Percentiles rank a stretch among this genome's conserved stretches.
These are phyloP conservation scores for Aquilaria yunnanensis DNA, from an alignment of 345 rosid genomes.

Conservation along the genomic window DNA sequence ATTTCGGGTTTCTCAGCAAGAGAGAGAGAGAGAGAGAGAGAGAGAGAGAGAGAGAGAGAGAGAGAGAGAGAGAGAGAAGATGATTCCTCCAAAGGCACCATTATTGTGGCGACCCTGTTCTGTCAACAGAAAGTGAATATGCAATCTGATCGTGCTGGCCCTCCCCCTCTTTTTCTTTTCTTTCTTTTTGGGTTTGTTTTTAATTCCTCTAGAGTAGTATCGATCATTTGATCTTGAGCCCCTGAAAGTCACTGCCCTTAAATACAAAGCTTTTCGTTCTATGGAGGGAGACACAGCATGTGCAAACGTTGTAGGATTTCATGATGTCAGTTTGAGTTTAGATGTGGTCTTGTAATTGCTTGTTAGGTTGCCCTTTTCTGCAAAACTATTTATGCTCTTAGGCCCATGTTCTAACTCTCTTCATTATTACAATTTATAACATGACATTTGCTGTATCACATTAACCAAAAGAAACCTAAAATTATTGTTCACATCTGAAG, in stretches of 20 bases:
- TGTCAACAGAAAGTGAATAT: constrained; percentile 21
- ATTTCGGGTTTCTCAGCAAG: neutral
- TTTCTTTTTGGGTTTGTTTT: constrained; percentile 18
- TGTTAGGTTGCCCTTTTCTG: no score
- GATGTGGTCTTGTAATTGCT: constrained; percentile 5
- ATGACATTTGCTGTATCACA: no score
- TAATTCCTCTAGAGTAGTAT: constrained; percentile 3
- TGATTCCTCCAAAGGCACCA: constrained; percentile 17
- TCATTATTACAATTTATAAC: no score
- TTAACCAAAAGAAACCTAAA: no score
- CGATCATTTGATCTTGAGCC: neutral
- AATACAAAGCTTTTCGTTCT: neutral
- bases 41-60: no score
- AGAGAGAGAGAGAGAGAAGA: constrained; percentile 8
- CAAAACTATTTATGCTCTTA: no score
- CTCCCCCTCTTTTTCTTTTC: constrained; percentile 4
- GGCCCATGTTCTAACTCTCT: no score
- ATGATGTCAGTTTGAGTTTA: constrained; percentile 20
- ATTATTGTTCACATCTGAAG: no score
- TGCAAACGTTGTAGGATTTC: constrained; percentile 18
- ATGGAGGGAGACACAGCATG: constrained; percentile 36
- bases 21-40: no score
- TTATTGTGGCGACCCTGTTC: constrained; percentile 14
- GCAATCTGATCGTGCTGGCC: constrained; percentile 8
- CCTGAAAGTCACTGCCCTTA: neutral